Evolutionary conservation across 495 filamentous ascomycete species (phyloP), one percentile per base, ranked within the genome.

Genomic region (Aspergillus incahuasiensis): DNA sequence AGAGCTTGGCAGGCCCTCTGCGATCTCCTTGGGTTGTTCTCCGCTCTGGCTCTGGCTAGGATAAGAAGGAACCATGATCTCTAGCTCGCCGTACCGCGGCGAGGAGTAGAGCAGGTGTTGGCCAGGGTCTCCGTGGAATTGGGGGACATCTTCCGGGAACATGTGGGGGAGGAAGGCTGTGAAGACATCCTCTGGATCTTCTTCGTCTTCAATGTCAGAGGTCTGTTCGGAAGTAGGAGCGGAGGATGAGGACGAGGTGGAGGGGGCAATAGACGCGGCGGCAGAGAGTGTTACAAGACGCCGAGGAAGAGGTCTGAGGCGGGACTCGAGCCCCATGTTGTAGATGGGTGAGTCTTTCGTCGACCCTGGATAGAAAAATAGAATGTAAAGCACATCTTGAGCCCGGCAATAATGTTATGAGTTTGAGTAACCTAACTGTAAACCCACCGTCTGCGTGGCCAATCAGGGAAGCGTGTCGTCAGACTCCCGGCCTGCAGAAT

Each of bases 121-220:
- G 16, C 82, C 81, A 1, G 83, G 78, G 63, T 92, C 84, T 60
- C 91, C 90, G 65, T 95, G 89, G 68, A 83, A 82, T 65, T 84
- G 82, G 21, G 79, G 82, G 20, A 85, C 70, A 65, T 90, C 86
- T 60, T 95, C 89, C 5, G 86, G 81, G 70, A 92, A 92, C 55
- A 96, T 82, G 46, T 86, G 71, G 51, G 81, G 79, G 2, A 92
- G 76, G 5, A 86, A 82, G 7, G 76, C 67, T 24, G 70, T 60
- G 59, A 92, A 81, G 58, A 86, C 74, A 60, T 92, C 88, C 74
- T 91, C 88, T 8, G 80, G 45, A 39, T 43, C 32, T 39, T 71
- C 66, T 20, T 70, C 57, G 21, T 24, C 0, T 19, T 64, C 57
- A 28, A 32, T 12, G 28, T 21, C 41, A 4, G n/a, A 18, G 5